Conservation (phyloP, 2,329 filamentous ascomycete genomes). For the Sclerotiophoma versabilis region DNA sequence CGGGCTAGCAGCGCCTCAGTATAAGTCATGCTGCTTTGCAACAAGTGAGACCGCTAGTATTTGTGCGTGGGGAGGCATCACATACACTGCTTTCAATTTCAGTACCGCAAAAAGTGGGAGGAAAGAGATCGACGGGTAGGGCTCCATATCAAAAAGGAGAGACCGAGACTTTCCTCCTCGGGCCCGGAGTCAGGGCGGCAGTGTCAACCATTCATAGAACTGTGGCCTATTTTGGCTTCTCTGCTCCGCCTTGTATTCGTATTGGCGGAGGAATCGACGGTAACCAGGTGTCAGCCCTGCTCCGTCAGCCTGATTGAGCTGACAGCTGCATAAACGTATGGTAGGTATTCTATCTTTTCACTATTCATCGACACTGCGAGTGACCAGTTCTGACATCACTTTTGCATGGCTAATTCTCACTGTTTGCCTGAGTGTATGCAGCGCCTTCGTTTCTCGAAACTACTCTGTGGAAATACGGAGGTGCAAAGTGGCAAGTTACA, state of each 20-base stretch:
- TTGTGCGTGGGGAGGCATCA: neutral
- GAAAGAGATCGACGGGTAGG: neutral
- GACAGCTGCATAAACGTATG: slow-evolving; percentile 7
- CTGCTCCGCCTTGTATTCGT: neutral
- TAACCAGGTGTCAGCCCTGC: slow-evolving; percentile 9
- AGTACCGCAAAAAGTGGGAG: neutral
- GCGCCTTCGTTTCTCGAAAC: neutral
- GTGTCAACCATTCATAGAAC: slow-evolving; percentile 12
- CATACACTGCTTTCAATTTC: neutral
- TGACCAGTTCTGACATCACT: neutral
- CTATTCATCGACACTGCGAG: neutral
- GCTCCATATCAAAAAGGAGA: neutral
- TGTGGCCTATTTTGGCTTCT: slow-evolving; percentile 7
- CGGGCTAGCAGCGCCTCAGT: slow-evolving; percentile 3
- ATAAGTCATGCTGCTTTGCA: neutral
- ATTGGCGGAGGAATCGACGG: slow-evolving; percentile 4
- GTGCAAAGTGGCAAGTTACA: neutral
- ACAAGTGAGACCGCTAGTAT: neutral
- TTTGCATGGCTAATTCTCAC: neutral
- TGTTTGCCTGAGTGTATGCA: neutral
- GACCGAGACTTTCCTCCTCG: neutral
- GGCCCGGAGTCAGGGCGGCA: neutral
- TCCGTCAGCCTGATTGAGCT: slow-evolving; percentile 12
- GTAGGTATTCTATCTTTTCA: neutral
- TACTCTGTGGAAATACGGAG: neutral